Percentiles rank a stretch among this genome's conserved stretches.
phyloP scores from a whole-genome alignment of 352 stramenopile species.

The Nothophytophthora sp. region DNA sequence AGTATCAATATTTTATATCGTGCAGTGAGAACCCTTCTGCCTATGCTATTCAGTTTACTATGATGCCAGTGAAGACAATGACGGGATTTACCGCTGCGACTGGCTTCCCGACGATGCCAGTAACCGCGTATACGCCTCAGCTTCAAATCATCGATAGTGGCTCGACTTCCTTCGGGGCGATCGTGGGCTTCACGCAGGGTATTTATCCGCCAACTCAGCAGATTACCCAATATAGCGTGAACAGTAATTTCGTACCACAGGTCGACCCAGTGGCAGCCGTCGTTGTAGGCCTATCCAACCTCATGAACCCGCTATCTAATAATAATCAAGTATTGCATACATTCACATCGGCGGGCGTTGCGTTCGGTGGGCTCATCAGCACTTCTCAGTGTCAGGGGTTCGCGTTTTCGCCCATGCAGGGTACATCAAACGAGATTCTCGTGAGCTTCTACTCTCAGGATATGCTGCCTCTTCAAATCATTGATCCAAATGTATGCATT shows the following conservation, averaged over 20 bases:
- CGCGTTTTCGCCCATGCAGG: conserved; percentile 1
- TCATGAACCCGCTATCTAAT: conserved; percentile 21
- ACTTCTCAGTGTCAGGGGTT: conserved; percentile 17
- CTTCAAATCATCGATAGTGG: conserved; percentile 5
- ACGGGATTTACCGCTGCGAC: conserved; percentile 3
- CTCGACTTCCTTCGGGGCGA: conserved; percentile 9
- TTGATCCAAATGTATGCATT: conserved; percentile 21
- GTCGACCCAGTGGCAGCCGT: conserved; percentile 10
- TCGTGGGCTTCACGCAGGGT: conserved; percentile 5
- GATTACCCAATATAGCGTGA: conserved; percentile 12
- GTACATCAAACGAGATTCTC: conserved; percentile 8
- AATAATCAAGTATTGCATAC: conserved; percentile 22
- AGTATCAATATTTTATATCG: too few species aligned
- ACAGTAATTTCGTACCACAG: conserved; percentile 14
- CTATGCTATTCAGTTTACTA: background rate
- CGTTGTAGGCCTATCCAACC: conserved; percentile 11
- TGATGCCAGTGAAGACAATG: conserved; percentile 1
- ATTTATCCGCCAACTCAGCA: conserved; percentile 7
- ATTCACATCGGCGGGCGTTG: conserved; percentile 17
- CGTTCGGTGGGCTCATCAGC: conserved; percentile 10
- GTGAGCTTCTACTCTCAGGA: conserved; percentile 13
- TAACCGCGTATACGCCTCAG: conserved; percentile 6
- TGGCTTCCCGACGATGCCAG: conserved; percentile 8
- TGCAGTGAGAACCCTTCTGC: too few species aligned
- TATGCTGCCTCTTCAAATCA: conserved; percentile 8